Base-by-base conservation (phyloP, 2,329 filamentous ascomycete species). In the Parastagonospora nodorum region DNA sequence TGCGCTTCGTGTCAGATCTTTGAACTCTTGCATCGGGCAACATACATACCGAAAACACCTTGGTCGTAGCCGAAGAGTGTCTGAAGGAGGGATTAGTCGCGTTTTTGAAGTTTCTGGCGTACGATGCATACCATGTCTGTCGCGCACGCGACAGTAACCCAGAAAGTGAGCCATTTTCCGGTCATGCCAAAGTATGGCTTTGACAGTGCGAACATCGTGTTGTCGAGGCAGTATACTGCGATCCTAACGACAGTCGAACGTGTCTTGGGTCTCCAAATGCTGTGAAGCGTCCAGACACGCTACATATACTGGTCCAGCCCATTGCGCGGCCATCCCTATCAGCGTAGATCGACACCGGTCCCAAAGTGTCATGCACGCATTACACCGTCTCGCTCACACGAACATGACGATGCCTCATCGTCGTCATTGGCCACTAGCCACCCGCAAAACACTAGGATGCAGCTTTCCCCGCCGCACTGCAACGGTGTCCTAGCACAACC, bases 141-240 rank as follows among this genome's bases (percentile, higher is more conserved):
- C 7, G 55, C 61, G 43, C 58, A 58, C n/a, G 58, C 63, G 30
- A 77, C 75, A 8, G 76, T 81, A n/a, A 82, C 73, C 81, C 81
- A 84, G 55, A 84, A 81, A 12, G 80, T 82, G 32, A 84, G 74
- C 80, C 79, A 82, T 74, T 75, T 76, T 52, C 80, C 80, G n/a
- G 74, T 79, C 38, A 81, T 58, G 44, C 81, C 80, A 67, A 83
- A 82, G 57, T 81, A 83, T 42, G 76, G 79, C 63, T 71, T 59
- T 48, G 66, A 75, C 28, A 46, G 43, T 41, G 38, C 35, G 37
- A 63, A 63, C 52, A 61, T 60, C 5, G 35, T 46, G 6, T 38
- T 39, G 1, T n/a, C 14, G 6, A 15, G 5, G 5, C 15, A 2
- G 24, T 12, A 41, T 50, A 42, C 12, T 45, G 41, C 5, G 5